Evolutionary conservation across 2,329 filamentous ascomycete species (phyloP), one percentile per base, ranked within the genome.

Genomic region (Bipolaris cookei): DNA sequence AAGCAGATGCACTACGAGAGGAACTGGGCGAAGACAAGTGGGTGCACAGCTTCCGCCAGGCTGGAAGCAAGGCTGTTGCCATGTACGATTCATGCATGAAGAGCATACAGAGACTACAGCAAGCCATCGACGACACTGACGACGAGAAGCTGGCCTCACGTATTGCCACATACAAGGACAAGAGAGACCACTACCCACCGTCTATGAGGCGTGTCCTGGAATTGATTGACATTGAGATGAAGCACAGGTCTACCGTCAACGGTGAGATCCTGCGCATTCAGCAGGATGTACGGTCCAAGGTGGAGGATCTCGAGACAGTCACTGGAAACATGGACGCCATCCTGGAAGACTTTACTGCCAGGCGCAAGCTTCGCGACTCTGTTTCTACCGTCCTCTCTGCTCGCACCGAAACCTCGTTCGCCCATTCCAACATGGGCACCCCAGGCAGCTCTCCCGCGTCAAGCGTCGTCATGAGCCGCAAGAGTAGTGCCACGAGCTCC

Each of bases 31-130:
- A 99, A 74, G 95, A 99, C 72, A 88, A 92, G 54, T 99, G 95
- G 95, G 88, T 99, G 41, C 84, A 96, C 51, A 93, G 98, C 34
- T 99, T 99, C 80, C 87, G 94, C 54, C 94, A 95, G 63, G 95
- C 95, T 14, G 93, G 92, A 13, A 85, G 90, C 55, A 92, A 97
- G 77, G 94, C 95, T 4, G 87, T 95, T 66, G 97, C 97, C 80
- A 97, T 99, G 92, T 94, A 92, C 72, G 92, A 97, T 66, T 97
- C 93, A 3, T 91, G 98, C 20, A 91, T 96, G 72, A 86, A 94
- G 62, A 97, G 92, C 72, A 86, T 96, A 56, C 78, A 82, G 44
- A 96, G 96, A 77, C 82, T 99, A 34, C 88, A 86, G 61, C 92
- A 97, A 71, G 88, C 87, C 3, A 81, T 97, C 14, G 91, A 96